Evolutionary conservation across 176 grass and related monocot species (phyloP).

Genomic region (Rhynchospora pubera): DNA sequence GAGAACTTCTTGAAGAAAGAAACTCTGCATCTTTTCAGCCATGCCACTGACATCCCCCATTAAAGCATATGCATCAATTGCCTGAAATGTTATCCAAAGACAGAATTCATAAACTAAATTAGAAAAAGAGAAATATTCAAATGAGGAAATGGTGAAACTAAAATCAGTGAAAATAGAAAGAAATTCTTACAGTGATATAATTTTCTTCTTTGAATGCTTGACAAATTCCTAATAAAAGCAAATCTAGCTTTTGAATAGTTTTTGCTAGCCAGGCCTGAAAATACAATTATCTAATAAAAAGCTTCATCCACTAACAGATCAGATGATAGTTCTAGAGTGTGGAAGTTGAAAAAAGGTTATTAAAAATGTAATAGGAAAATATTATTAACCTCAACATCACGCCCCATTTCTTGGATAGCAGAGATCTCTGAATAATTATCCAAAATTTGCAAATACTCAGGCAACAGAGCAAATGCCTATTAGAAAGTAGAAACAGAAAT

Average conservation of each 20-base stretch:
- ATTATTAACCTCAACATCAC: slow-evolving; percentile 65
- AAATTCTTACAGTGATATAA: slow-evolving; percentile 84
- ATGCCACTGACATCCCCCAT: slow-evolving; percentile 94
- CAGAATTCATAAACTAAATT: background rate
- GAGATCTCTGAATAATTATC: slow-evolving; percentile 92
- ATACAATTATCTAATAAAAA: slow-evolving; percentile 27
- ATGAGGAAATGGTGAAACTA: background rate
- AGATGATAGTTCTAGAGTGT: slow-evolving; percentile 18
- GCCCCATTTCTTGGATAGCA: slow-evolving; percentile 89
- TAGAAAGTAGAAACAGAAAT: slow-evolving; percentile 26
- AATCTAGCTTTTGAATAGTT: slow-evolving; percentile 87
- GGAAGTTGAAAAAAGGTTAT: background rate
- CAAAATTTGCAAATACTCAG: slow-evolving; percentile 96
- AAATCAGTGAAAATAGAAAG: slow-evolving; percentile 5
- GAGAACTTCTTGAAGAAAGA: slow-evolving; percentile 98
- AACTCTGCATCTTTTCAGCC: slow-evolving; percentile 99
- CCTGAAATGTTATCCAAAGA: slow-evolving; percentile 32
- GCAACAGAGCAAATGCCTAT: slow-evolving; percentile 94
- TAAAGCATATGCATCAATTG: slow-evolving; percentile 86
- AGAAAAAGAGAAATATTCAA: slow-evolving; percentile 5
- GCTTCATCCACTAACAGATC: slow-evolving; percentile 18
- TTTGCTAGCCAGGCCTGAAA: slow-evolving; percentile 75
- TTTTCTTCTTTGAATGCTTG: slow-evolving; percentile 78
- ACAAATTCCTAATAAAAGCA: slow-evolving; percentile 76
- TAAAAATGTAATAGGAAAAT: slow-evolving; percentile 22